Evolutionary conservation across 129 eudicot genomes (phyloP), one percentile per base, ranked within the genome.

Genomic region (Escallonia herrerae): DNA sequence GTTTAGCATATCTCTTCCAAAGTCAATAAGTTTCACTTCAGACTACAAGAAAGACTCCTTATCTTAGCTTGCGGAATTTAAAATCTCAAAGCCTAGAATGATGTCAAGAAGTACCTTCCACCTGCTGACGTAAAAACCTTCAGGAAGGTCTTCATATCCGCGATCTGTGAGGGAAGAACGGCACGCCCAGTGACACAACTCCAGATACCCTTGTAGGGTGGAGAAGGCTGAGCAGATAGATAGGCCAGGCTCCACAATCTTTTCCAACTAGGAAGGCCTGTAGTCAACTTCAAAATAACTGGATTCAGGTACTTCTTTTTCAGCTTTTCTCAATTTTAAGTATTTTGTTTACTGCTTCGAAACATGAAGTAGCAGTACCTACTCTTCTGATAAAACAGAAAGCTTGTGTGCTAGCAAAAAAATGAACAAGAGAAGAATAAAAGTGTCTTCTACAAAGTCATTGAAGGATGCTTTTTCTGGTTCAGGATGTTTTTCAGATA

Each of bases 181-280:
- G 66, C 0, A 73, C 63, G 0, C 72, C 77, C 40, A 65, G 38
- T 11, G 72, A 33, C 7, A 37, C 52, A 10, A 73, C 40, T 50
- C 65, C 77, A 7, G 48, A 60, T 45, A 73, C 72, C 62, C 77
- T 65, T 3, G 43, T 55, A 44, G 77, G 77, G 58, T 65, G 60
- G 56, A 72, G 65, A 13, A 72, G 74, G 40, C 72, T 68, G 48
- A 72, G 15, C 12, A 66, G 59, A 63, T 64, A 67, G 44, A 42
- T 75, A 6, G 65, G 57, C 6, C 49, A 39, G 2, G 78, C 71
- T 59, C 82, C 82, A 67, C 62, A 67, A 64, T 78, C 78, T 54
- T 78, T 78, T 38, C 63, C 82, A 15, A 78, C 69, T 2, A 78
- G 58, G 13, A 72, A 56, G 15, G 60, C 70, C 82, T 78, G 66